Percentiles rank a stretch among this genome's conserved stretches.
Evolutionary conservation across 208 protist species (phyloP).

Genomic region (Crithidia expoeki): DNA sequence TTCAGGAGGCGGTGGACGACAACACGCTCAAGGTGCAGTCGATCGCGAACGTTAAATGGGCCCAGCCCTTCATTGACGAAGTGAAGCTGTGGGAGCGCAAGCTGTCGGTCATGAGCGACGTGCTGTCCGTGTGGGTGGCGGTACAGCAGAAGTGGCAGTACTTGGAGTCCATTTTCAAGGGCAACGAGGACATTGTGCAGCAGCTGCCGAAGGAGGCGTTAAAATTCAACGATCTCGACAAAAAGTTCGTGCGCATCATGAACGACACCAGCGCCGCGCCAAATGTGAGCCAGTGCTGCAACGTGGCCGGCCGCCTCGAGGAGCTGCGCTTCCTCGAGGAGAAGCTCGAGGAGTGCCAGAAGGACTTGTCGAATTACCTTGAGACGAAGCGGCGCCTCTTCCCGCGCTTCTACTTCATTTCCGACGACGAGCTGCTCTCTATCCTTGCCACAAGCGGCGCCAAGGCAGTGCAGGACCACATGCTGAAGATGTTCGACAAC

Average conservation of each 20-base stretch:
- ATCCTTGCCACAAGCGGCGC: constrained; percentile 97
- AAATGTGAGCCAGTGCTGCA: constrained; percentile 95
- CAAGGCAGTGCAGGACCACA: constrained; percentile 97
- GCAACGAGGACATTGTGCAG: constrained; percentile 98
- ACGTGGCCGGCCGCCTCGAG: constrained; percentile 91
- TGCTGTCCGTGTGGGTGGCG: constrained; percentile 96
- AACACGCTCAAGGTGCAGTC: constrained; percentile 98
- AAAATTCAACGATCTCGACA: constrained; percentile 97
- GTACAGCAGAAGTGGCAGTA: constrained; percentile 99
- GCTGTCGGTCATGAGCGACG: constrained; percentile 96
- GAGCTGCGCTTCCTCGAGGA: constrained; percentile 92
- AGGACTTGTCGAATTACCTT: constrained; percentile 98
- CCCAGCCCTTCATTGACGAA: constrained; percentile 95
- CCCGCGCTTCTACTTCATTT: constrained; percentile 99
- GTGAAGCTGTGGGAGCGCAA: constrained; percentile 97
- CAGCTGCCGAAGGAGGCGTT: constrained; percentile 98
- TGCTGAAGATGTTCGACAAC: constrained; percentile 99
- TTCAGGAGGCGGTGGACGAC: constrained; percentile 97
- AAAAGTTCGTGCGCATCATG: constrained; percentile 98
- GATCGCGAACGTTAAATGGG: constrained; percentile 97
- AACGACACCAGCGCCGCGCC: constrained; percentile 90
- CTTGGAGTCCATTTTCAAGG: constrained; percentile 99
- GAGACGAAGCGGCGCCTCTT: constrained; percentile 98
- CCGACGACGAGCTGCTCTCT: constrained; percentile 98
- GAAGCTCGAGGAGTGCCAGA: constrained; percentile 98